Evolutionary conservation across 306 rosid species (phyloP).

Genomic region (Vigna hirtella): DNA sequence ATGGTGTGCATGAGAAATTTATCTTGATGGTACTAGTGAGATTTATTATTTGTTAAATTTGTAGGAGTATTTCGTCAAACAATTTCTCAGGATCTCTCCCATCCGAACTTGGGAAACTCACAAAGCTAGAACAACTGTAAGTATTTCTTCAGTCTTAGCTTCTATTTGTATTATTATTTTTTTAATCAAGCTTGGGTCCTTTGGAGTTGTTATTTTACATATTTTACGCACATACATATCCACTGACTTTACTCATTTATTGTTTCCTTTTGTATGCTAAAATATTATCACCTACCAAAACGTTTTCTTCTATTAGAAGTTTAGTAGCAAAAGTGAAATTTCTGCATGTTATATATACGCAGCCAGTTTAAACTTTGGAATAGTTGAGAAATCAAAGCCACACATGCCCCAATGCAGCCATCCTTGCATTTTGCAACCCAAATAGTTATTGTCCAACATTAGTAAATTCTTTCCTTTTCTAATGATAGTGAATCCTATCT

Average conservation of each 20-base stretch:
- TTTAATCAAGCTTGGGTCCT: not conserved
- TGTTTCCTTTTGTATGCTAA: not conserved
- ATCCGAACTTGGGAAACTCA: conserved; percentile 69
- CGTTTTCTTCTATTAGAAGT: not conserved
- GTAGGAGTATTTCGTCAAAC: conserved; percentile 62
- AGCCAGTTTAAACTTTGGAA: conserved; percentile 22
- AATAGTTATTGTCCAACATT: not conserved
- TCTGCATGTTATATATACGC: not conserved
- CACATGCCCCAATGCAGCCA: not conserved
- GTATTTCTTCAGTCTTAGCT: conserved; percentile 29
- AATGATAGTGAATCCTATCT: not conserved
- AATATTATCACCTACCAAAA: not conserved
- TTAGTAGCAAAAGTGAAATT: not conserved
- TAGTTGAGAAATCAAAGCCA: not conserved
- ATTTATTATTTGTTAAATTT: conserved; percentile 38
- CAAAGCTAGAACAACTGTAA: conserved; percentile 64
- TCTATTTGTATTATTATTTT: not conserved
- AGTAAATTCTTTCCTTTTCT: not conserved
- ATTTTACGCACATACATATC: not conserved
- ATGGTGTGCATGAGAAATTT: not conserved
- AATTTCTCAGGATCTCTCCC: conserved; percentile 83
- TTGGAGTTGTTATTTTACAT: not conserved
- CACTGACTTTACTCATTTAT: not conserved
- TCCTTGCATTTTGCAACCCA: conserved; percentile 3
- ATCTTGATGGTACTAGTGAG: not conserved